Percentiles rank a stretch among this genome's conserved stretches.
phyloP scores from a whole-genome alignment of 2,329 filamentous ascomycete species.

The Hypoxylon rubiginosum region DNA sequence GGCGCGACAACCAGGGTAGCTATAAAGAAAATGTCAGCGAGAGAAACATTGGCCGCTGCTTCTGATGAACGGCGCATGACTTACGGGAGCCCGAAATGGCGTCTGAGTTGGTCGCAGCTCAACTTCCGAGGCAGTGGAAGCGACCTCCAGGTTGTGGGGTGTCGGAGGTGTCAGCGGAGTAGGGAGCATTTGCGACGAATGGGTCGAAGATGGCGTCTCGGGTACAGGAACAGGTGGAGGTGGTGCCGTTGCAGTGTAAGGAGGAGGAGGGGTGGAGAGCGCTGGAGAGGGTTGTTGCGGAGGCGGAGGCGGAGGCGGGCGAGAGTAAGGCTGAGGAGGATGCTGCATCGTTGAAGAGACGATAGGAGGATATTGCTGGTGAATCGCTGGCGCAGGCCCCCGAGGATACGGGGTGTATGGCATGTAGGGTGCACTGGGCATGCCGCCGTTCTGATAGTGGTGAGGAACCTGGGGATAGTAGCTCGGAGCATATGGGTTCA shows the following conservation, averaged over 20 bases:
- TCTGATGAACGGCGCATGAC: constrained; percentile 46
- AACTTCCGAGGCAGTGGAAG: constrained; percentile 45
- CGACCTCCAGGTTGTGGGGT: constrained; percentile 55
- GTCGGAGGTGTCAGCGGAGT: constrained; percentile 63
- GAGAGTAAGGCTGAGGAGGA: constrained; percentile 62
- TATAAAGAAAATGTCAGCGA: constrained; percentile 53
- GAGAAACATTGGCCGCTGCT: constrained; percentile 3
- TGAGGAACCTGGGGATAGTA: constrained; percentile 70
- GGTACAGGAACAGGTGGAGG: constrained; percentile 58
- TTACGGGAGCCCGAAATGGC: constrained; percentile 65
- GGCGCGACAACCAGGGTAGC: constrained; percentile 71
- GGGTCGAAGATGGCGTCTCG: constrained; percentile 67
- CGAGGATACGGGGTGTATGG: constrained; percentile 59
- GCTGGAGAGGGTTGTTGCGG: constrained; percentile 63
- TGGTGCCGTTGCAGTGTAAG: constrained; percentile 60
- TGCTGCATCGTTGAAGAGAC: constrained; percentile 56
- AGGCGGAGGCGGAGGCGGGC: constrained; percentile 55
- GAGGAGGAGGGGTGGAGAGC: constrained; percentile 64
- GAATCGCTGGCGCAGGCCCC: constrained; percentile 52
- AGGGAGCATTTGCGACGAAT: constrained; percentile 58
- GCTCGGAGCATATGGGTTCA: constrained; percentile 62
- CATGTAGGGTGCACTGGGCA: constrained; percentile 62
- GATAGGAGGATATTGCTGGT: constrained; percentile 69
- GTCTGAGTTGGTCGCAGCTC: constrained; percentile 43
- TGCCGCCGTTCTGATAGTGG: constrained; percentile 68